A percentile compares a stretch with the other conserved stretches of the same genome.
phyloP scores from a whole-genome alignment of 495 filamentous ascomycete genomes.

The Annulohypoxylon bovei region DNA sequence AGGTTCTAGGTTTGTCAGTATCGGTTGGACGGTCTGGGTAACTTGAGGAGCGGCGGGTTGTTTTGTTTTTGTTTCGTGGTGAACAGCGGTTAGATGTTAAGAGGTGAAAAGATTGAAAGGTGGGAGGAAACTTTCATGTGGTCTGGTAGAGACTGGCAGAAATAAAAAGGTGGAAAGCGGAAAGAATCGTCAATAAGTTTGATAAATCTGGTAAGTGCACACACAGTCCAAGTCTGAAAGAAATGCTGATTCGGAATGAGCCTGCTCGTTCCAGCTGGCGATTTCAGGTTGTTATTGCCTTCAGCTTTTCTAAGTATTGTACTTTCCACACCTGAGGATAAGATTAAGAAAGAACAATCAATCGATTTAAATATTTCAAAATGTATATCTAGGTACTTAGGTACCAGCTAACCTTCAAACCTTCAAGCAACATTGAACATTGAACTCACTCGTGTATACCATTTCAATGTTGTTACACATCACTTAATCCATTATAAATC shows the following conservation, averaged over 20 bases:
- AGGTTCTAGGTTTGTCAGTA: background rate
- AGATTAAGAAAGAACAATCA: background rate
- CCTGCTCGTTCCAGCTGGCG: background rate
- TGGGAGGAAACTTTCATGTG: slow-evolving; percentile 1
- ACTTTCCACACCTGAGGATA: background rate
- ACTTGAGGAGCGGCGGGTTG: background rate
- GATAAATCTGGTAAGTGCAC: background rate
- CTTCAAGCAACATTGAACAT: no score
- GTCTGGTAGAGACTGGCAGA: background rate
- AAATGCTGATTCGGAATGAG: background rate
- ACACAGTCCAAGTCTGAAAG: background rate
- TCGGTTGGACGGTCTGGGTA: background rate
- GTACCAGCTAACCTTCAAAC: background rate
- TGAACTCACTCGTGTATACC: background rate
- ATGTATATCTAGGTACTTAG: background rate
- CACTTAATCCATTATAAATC: background rate
- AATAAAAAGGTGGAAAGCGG: slow-evolving; percentile 4
- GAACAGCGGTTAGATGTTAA: background rate
- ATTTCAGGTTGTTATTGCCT: slow-evolving; percentile 20
- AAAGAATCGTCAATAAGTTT: background rate
- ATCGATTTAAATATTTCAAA: background rate
- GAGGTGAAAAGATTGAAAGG: slow-evolving; percentile 2
- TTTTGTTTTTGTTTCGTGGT: background rate
- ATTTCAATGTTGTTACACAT: background rate
- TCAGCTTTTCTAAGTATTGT: background rate